Conservation (phyloP, 2,329 filamentous ascomycete species). For the Nigrospora osmanthi region DNA sequence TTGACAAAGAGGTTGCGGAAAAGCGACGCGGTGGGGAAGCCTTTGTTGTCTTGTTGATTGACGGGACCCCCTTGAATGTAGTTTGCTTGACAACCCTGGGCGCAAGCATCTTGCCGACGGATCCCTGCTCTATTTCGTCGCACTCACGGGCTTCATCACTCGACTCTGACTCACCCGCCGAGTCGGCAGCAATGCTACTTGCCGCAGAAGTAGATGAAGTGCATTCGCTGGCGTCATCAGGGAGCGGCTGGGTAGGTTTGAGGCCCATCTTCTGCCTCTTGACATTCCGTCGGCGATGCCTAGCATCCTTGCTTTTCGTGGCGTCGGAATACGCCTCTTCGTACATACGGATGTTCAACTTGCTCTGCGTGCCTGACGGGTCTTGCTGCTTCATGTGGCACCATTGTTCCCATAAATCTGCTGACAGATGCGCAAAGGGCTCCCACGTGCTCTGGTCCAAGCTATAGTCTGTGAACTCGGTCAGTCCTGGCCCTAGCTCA, state of each 20-base stretch:
- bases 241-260: conserved; percentile 12
- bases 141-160: conserved; percentile 20
- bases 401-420: conserved; percentile 34
- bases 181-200: conserved; percentile 4
- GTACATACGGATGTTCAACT: conserved; percentile 30
- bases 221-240: conserved; percentile 1
- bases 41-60: not conserved
- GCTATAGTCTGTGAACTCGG: conserved; percentile 31
- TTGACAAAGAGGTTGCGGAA: too few species aligned
- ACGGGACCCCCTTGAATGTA: conserved; percentile 7
- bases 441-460: conserved; percentile 51
- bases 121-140: conserved; percentile 5
- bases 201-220: conserved; percentile 2
- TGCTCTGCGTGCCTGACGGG: conserved; percentile 18
- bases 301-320: conserved; percentile 19
- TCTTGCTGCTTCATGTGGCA: conserved; percentile 28
- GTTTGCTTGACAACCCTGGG: conserved; percentile 12
- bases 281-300: conserved; percentile 34
- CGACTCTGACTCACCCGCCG: conserved; percentile 6
- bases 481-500: not conserved
- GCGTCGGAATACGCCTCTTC: conserved; percentile 21
- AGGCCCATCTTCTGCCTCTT: conserved; percentile 31
- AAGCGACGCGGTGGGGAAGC: not conserved
- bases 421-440: conserved; percentile 32
- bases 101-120: not conserved